Base-by-base conservation (phyloP, 805 yeast genomes). In the Candida pseudofarinosa region DNA sequence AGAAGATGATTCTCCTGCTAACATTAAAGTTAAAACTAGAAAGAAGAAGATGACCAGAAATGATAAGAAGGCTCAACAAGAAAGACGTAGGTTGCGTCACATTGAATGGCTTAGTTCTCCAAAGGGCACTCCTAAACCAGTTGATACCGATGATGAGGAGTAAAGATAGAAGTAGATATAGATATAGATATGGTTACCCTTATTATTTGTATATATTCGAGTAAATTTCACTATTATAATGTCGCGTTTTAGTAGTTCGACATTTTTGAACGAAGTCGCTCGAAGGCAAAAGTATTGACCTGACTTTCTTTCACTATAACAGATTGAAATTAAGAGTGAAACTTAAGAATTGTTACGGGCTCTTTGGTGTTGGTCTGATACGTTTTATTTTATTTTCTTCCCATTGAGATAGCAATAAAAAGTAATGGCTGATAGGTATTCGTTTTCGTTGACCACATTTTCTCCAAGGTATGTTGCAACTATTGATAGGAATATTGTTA, bases 11-110 rank as follows among this genome's bases (percentile, higher is more conserved):
- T 89, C 97, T 33, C 98, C 98, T 10, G 95, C 96, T 38, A 87
- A 93, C 67, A 90, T 91, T 69, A 91, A 91, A 77, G 88, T 93
- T 44, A 86, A 87, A 67, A 75, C 76, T 60, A 84, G 88, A 78
- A 90, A 89, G 87, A 93, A 87, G 91, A 90, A 89, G 81, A 72
- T 93, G 81, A 93, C 98, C 20, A 83, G 99, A 79, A 91, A 91
- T 62, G 97, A 91, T 58, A 82, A 88, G 83, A 91, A 91, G 72
- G 70, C 74, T 37, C 89, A 90, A 68, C 95, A 84, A 32, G 95
- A 86, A 65, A 83, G 98, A 73, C 85, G 98, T 73, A 83, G 99
- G 69, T 70, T 88, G 65, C 83, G 98, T 69, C 86, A 91, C 65
- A 74, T 91, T 42, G 96, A 87, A 56, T 91, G 99, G 99, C 77